Percentiles rank a stretch among this genome's conserved stretches.
Evolutionary conservation across 108 stramenopile genomes (phyloP).

Genomic region (Skeletonema costatum): DNA sequence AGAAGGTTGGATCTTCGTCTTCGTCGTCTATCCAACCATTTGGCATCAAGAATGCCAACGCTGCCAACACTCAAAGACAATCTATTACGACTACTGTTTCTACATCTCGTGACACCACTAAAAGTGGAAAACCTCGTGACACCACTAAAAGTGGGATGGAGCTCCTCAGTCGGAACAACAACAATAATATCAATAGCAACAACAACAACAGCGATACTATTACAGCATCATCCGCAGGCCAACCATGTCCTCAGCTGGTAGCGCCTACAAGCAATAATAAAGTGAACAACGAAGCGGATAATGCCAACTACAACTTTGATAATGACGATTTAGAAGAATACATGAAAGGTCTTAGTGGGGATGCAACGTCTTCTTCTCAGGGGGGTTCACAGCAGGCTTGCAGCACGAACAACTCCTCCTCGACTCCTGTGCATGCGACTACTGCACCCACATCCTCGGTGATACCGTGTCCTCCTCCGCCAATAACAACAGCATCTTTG

Average conservation of each 20-base stretch:
- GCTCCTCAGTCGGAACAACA: not conserved
- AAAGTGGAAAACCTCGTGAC: not conserved
- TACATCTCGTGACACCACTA: not conserved
- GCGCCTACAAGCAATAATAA: not conserved
- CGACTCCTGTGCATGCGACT: not conserved
- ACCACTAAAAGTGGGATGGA: not conserved
- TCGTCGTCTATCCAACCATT: not conserved
- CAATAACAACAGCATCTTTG: not conserved
- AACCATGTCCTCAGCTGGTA: not conserved
- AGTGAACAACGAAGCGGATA: not conserved
- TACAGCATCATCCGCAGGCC: not conserved
- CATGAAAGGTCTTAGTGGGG: not conserved
- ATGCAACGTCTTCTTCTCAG: not conserved
- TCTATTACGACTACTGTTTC: not conserved
- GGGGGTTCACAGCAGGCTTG: not conserved
- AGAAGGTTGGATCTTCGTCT: not conserved
- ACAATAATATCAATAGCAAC: not conserved
- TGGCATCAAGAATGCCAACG: not conserved
- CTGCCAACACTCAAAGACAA: not conserved
- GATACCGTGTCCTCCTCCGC: not conserved
- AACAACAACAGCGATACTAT: not conserved
- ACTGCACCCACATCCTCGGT: not conserved
- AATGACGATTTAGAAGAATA: not conserved
- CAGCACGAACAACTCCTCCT: not conserved
- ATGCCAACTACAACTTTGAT: not conserved